Percentiles rank a stretch among this genome's conserved stretches.
phyloP scores from a whole-genome alignment of 768 basidiomycete genomes.

The Mycena epipterygia region DNA sequence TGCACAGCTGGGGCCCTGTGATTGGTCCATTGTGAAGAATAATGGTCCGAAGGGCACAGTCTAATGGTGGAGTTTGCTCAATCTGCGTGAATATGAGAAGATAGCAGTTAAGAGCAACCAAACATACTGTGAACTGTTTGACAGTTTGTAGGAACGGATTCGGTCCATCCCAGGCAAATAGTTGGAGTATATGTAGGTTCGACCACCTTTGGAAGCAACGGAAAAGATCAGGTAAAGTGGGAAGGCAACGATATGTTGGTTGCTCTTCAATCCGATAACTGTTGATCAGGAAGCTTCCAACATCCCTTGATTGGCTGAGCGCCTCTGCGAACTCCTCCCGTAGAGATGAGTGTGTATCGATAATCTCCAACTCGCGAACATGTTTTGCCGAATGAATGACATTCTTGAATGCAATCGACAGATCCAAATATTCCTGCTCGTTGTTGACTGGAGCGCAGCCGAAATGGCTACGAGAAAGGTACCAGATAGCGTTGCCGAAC shows the following conservation, averaged over 20 bases:
- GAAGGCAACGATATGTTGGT: constrained; percentile 1
- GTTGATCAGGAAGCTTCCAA: constrained; percentile 13
- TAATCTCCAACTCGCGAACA: constrained; percentile 3
- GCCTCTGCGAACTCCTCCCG: constrained; percentile 19
- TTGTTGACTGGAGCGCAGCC: neutral
- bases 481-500: constrained; percentile 8
- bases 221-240: constrained; percentile 19
- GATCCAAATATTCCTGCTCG: constrained; percentile 12
- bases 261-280: neutral
- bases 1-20: constrained; percentile 18
- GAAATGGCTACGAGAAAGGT: constrained; percentile 21
- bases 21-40: constrained; percentile 7
- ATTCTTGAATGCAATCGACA: constrained; percentile 20
- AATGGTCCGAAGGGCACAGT: constrained; percentile 7
- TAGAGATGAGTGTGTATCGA: constrained; percentile 10
- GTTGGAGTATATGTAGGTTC: neutral
- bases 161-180: constrained; percentile 18
- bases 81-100: constrained; percentile 2
- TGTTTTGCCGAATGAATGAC: constrained; percentile 12
- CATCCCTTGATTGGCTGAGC: constrained; percentile 11
- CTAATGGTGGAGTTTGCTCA: constrained; percentile 18
- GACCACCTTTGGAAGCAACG: constrained; percentile 13
- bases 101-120: neutral
- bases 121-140: constrained; percentile 11
- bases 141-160: constrained; percentile 13